Evolutionary conservation across 2,329 filamentous ascomycete genomes (phyloP).

Genomic region (Aspergillus terreus): DNA sequence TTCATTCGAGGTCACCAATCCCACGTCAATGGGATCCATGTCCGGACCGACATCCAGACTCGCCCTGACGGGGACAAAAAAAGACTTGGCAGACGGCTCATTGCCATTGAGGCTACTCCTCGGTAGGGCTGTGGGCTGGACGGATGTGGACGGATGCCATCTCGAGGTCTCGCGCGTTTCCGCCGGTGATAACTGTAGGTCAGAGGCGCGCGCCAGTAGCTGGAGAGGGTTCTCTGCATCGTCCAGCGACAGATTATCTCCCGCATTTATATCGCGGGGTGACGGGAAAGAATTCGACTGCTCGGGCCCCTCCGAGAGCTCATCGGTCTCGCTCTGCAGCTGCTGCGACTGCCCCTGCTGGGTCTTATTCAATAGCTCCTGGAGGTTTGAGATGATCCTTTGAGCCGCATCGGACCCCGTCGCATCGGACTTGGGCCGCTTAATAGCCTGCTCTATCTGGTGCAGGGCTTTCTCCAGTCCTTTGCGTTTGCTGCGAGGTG

Average conservation of each 20-base stretch:
- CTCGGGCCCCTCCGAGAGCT: constrained; percentile 30
- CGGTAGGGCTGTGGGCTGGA: constrained; percentile 38
- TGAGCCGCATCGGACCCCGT: constrained; percentile 41
- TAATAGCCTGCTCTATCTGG: constrained; percentile 68
- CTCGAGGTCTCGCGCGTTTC: constrained; percentile 19
- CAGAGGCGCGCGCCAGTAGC: constrained; percentile 68
- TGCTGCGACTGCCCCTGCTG: constrained; percentile 43
- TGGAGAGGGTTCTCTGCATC: constrained; percentile 74
- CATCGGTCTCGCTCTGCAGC: constrained; percentile 21
- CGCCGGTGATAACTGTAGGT: constrained; percentile 55
- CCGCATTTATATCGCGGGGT: constrained; percentile 26
- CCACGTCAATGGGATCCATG: constrained; percentile 66
- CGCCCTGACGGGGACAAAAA: constrained; percentile 64
- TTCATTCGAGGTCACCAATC: constrained; percentile 64
- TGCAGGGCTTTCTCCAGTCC: constrained; percentile 71
- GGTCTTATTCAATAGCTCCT: constrained; percentile 50
- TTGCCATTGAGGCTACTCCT: constrained; percentile 8
- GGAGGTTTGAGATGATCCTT: constrained; percentile 42
- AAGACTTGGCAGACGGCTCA: constrained; percentile 49
- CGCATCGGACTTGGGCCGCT: constrained; percentile 50
- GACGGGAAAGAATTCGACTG: constrained; percentile 17
- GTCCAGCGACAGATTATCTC: constrained; percentile 60
- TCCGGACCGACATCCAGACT: constrained; percentile 61
- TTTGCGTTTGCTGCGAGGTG: constrained; percentile 60
- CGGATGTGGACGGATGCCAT: constrained; percentile 25